phyloP scores from a whole-genome alignment of 352 stramenopile genomes.

The Peronospora destructor region DNA sequence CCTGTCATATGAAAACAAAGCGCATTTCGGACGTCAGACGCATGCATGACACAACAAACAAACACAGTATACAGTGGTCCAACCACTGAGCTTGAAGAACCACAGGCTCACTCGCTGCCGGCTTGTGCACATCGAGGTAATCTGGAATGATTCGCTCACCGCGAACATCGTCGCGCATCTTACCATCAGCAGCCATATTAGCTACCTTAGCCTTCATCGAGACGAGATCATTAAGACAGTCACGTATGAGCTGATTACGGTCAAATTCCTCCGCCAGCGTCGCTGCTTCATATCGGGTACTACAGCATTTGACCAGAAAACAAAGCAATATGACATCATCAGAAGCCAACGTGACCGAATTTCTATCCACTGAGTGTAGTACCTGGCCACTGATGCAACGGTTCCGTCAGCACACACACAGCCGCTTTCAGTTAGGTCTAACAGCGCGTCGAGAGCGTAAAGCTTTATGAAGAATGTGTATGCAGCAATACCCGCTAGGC shows the following conservation, averaged over 20 bases:
- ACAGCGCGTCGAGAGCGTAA: slow-evolving; percentile 58
- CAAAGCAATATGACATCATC: background rate
- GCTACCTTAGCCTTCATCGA: slow-evolving; percentile 42
- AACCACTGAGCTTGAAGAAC: slow-evolving; percentile 47
- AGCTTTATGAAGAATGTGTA: slow-evolving; percentile 84
- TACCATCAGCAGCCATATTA: slow-evolving; percentile 54
- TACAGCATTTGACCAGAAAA: slow-evolving; percentile 9
- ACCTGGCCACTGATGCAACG: slow-evolving; percentile 33
- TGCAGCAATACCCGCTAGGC: slow-evolving; percentile 44
- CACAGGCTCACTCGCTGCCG: slow-evolving; percentile 34
- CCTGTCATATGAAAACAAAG: slow-evolving; percentile 12
- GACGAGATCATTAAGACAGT: slow-evolving; percentile 62
- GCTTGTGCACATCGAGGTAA: slow-evolving; percentile 63
- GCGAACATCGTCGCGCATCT: slow-evolving; percentile 63
- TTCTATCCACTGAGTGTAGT: background rate
- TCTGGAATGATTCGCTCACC: slow-evolving; percentile 62
- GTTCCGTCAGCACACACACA: slow-evolving; percentile 24
- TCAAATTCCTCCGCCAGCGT: slow-evolving; percentile 46
- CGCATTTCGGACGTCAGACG: slow-evolving; percentile 4
- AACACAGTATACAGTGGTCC: slow-evolving; percentile 8
- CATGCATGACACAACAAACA: background rate
- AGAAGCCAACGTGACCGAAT: background rate
- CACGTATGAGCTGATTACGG: slow-evolving; percentile 25
- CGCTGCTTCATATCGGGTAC: slow-evolving; percentile 29
- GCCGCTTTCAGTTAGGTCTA: slow-evolving; percentile 31